phyloP scores from a whole-genome alignment of 768 basidiomycete species.

The Xerocomus brunneocitrinus region DNA sequence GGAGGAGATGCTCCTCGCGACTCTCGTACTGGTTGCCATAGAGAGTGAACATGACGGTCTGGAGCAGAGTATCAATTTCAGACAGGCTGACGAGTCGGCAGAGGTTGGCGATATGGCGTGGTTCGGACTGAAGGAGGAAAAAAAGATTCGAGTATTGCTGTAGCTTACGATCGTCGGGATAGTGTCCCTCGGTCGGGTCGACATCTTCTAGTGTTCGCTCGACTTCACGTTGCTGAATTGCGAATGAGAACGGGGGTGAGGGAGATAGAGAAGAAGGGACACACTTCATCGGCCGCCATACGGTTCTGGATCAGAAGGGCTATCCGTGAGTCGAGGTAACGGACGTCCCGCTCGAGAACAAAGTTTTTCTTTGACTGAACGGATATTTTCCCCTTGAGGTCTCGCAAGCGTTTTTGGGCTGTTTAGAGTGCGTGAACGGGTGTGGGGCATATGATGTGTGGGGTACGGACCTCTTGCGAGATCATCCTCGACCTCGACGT shows the following conservation, averaged over 20 bases:
- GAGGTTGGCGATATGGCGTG: constrained; percentile 92
- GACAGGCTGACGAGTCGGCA: constrained; percentile 94
- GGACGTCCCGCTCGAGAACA: constrained; percentile 96
- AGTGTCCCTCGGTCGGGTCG: constrained; percentile 87
- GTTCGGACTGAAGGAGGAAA: constrained; percentile 97
- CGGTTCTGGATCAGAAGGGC: constrained; percentile 97
- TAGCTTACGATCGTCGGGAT: constrained; percentile 89
- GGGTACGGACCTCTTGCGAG: constrained; percentile 74
- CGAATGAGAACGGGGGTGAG: constrained; percentile 5
- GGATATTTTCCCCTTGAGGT: constrained; percentile 95
- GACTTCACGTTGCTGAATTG: constrained; percentile 82
- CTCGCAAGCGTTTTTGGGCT: constrained; percentile 96
- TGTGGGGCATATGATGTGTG: neutral
- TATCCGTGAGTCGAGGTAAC: constrained; percentile 96
- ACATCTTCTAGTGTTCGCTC: constrained; percentile 94
- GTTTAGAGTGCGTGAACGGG: constrained; percentile 2
- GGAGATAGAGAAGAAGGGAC: constrained; percentile 21
- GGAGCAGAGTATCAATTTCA: constrained; percentile 97
- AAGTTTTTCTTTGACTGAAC: constrained; percentile 99
- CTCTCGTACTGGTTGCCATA: constrained; percentile 99
- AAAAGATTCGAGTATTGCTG: constrained; percentile 98
- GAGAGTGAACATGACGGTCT: constrained; percentile 99
- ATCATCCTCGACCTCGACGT: constrained; percentile 96
- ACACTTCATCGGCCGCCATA: constrained; percentile 92
- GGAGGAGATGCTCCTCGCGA: constrained; percentile 93